Percentiles rank a stretch among this genome's conserved stretches.
These are phyloP conservation scores for Saccharomyces hybrid DNA, from an alignment of 1,139 yeast species.

Conservation along the genomic window DNA sequence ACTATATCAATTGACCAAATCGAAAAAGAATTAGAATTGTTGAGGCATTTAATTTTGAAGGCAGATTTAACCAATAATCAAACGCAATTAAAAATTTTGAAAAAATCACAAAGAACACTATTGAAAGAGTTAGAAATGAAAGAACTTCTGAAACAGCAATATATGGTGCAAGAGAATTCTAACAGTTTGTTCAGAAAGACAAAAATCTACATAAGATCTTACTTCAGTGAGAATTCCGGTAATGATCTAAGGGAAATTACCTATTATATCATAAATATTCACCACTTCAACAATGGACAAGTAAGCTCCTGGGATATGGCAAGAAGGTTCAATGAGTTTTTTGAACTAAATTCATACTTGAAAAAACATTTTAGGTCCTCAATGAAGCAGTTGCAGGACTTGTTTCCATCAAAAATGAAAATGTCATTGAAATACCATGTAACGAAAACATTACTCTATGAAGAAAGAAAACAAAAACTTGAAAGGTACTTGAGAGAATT, in stretches of 20 bases:
- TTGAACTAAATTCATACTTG: constrained; percentile 59
- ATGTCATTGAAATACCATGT: constrained; percentile 49
- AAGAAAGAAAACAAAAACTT: constrained; percentile 52
- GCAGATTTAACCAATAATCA: constrained; percentile 78
- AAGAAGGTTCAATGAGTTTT: constrained; percentile 79
- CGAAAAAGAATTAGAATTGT: constrained; percentile 53
- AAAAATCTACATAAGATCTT: constrained; percentile 56
- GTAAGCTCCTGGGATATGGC: constrained; percentile 88
- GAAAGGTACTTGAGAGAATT: constrained; percentile 56
- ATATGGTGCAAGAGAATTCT: constrained; percentile 74
- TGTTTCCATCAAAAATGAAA: constrained; percentile 36
- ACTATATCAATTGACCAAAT: constrained; percentile 54
- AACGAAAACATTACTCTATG: constrained; percentile 51
- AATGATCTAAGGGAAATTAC: constrained; percentile 56
- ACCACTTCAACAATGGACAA: constrained; percentile 43
- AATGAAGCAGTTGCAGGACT: constrained; percentile 51
- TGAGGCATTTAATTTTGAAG: constrained; percentile 61
- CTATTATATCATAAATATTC: constrained; percentile 71
- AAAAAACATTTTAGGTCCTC: constrained; percentile 42
- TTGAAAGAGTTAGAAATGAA: constrained; percentile 63
- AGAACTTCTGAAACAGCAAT: constrained; percentile 71
- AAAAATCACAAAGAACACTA: constrained; percentile 58
- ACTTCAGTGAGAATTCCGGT: constrained; percentile 42
- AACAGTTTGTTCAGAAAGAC: constrained; percentile 72
- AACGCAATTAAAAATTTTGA: constrained; percentile 58